A percentile compares a stretch with the other conserved stretches of the same genome.
Conservation (phyloP, 805 yeast species). For the Yamadazyma akitaensis region DNA sequence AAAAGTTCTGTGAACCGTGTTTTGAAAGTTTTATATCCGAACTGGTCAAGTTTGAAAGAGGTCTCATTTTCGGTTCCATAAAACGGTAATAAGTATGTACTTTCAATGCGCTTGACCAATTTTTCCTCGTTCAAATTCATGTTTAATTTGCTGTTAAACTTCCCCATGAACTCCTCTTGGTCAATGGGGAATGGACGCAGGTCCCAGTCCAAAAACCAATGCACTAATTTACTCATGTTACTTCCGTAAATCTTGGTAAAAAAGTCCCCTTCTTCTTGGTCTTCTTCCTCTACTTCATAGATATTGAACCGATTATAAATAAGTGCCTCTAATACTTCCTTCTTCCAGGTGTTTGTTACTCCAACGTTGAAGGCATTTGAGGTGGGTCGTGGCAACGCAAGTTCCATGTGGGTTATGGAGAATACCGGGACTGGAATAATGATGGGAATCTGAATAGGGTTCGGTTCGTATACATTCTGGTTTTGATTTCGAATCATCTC, state of each 20-base stretch:
- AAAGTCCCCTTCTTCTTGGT: conserved; percentile 14
- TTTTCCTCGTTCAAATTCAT: conserved; percentile 22
- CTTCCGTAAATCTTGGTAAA: conserved; percentile 26
- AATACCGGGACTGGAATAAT: conserved; percentile 33
- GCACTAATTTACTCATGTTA: conserved; percentile 20
- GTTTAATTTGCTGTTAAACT: conserved; percentile 19
- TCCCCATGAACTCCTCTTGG: conserved; percentile 16
- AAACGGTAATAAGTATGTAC: conserved; percentile 13
- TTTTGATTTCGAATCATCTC: conserved; percentile 25
- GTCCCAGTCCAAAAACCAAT: conserved; percentile 29
- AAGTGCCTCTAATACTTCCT: conserved; percentile 25
- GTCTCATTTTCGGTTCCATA: conserved; percentile 4
- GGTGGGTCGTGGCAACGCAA: conserved; percentile 16
- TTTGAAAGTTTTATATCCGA: conserved; percentile 28
- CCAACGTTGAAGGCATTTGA: conserved; percentile 15
- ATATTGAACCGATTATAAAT: conserved; percentile 27
- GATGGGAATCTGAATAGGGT: conserved; percentile 26
- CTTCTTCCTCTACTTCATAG: conserved; percentile 7
- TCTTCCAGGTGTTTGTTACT: conserved; percentile 31
- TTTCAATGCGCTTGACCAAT: conserved; percentile 19
- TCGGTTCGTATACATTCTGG: conserved; percentile 7
- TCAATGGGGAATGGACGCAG: conserved; percentile 12
- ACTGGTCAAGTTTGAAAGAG: conserved; percentile 11
- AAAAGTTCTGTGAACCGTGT: conserved; percentile 26
- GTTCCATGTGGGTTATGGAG: conserved; percentile 12